phyloP scores from a whole-genome alignment of 139 green algal genomes.

The Chlorella vulgaris region DNA sequence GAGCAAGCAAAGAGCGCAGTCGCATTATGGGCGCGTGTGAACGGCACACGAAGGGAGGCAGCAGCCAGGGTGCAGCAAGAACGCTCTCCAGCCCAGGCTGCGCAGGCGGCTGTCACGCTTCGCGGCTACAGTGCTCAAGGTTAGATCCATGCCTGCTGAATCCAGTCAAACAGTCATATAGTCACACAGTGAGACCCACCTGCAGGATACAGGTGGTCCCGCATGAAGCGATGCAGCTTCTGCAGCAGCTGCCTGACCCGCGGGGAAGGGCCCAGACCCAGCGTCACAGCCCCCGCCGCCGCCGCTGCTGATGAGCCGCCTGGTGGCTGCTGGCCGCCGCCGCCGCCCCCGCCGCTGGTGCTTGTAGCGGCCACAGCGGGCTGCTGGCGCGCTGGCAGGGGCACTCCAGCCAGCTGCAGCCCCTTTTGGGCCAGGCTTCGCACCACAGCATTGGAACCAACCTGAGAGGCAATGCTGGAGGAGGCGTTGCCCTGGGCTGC shows the following conservation, averaged over 20 bases:
- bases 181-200: too few relatives aligned
- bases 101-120: too few relatives aligned
- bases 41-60: background rate
- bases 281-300: background rate
- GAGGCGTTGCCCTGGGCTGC: slow-evolving; percentile 87
- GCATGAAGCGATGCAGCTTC: slow-evolving; percentile 79
- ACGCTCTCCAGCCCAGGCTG: too few relatives aligned
- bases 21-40: background rate
- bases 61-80: too few relatives aligned
- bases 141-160: too few relatives aligned
- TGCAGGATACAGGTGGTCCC: slow-evolving; percentile 74
- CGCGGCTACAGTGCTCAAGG: too few relatives aligned
- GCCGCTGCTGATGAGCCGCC: background rate
- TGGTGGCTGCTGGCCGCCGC: background rate
- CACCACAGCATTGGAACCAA: slow-evolving; percentile 67
- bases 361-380: background rate
- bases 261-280: slow-evolving; percentile 43
- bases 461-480: slow-evolving; percentile 58
- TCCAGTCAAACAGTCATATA: too few relatives aligned
- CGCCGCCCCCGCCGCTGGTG: slow-evolving; percentile 18
- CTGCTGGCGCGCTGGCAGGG: background rate
- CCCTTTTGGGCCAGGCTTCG: slow-evolving; percentile 63
- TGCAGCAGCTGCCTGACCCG: slow-evolving; percentile 51
- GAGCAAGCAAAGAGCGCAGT: background rate
- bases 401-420: slow-evolving; percentile 55